Conservation (phyloP, 2,329 filamentous ascomycete genomes). For the Neoscytalidium dimidiatum region DNA sequence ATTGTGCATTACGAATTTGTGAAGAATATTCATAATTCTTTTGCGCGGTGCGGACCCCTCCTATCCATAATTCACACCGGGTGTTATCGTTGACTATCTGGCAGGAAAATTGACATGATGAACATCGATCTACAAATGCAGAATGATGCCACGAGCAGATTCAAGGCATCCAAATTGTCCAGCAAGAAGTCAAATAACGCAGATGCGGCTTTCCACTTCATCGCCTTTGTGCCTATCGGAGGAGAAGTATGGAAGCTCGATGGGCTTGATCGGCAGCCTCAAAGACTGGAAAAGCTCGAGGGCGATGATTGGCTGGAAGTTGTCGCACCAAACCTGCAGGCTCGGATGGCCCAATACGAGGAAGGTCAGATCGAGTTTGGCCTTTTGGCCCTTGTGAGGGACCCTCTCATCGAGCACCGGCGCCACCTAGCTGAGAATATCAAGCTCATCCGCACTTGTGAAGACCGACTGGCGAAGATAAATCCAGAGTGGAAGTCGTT, state of each 20-base stretch:
- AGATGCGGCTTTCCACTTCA: slow-evolving; percentile 79
- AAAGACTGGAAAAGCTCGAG: slow-evolving; percentile 35
- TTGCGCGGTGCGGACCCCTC: slow-evolving; percentile 66
- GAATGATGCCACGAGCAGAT: slow-evolving; percentile 32
- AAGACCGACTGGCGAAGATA: slow-evolving; percentile 41
- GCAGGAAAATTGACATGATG: slow-evolving; percentile 71
- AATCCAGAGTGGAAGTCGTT: slow-evolving; percentile 49
- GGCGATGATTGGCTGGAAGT: slow-evolving; percentile 66
- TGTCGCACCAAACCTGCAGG: slow-evolving; percentile 64
- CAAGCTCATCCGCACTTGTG: slow-evolving; percentile 43
- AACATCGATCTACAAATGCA: slow-evolving; percentile 67
- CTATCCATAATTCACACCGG: slow-evolving; percentile 16
- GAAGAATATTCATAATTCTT: slow-evolving; percentile 83
- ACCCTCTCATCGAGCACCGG: slow-evolving; percentile 57
- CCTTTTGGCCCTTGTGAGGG: slow-evolving; percentile 72
- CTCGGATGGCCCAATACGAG: slow-evolving; percentile 60
- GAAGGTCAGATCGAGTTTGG: slow-evolving; percentile 72
- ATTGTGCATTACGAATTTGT: slow-evolving; percentile 76
- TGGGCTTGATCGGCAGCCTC: slow-evolving; percentile 72
- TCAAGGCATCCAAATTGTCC: slow-evolving; percentile 17
- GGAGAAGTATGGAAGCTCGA: slow-evolving; percentile 85
- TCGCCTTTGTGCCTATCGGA: slow-evolving; percentile 80
- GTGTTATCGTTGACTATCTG: not conserved
- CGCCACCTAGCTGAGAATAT: slow-evolving; percentile 48
- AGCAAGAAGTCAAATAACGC: slow-evolving; percentile 29